phyloP scores from a whole-genome alignment of 2,329 filamentous ascomycete species.

The Monosporascus sp. region DNA sequence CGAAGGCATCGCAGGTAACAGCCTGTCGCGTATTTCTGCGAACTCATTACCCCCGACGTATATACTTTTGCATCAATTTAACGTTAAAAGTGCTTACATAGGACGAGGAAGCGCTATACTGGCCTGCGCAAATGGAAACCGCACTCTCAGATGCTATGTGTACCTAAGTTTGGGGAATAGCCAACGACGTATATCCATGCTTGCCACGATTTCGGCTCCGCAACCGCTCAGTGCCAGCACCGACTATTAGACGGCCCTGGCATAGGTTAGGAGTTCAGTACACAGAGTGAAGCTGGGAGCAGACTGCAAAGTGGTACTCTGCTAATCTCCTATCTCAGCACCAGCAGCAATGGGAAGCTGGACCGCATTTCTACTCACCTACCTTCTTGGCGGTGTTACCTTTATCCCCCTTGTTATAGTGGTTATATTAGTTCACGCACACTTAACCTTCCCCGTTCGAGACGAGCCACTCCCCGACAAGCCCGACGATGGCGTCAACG shows the following conservation, averaged over 20 bases:
- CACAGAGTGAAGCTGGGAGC: slow-evolving; percentile 5
- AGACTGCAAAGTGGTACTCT: slow-evolving; percentile 10
- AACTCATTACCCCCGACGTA: no score
- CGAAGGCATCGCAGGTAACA: no score
- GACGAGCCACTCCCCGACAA: slow-evolving; percentile 29
- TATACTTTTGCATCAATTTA: no score
- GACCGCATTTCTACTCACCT: slow-evolving; percentile 62
- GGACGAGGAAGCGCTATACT: not conserved
- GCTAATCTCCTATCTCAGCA: slow-evolving; percentile 9
- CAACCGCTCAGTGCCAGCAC: not conserved
- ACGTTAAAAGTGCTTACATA: no score
- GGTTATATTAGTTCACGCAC: slow-evolving; percentile 58
- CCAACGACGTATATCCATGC: not conserved
- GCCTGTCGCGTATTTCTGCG: no score
- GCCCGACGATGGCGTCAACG: slow-evolving; percentile 28
- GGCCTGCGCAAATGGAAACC: not conserved
- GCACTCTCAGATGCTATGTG: not conserved
- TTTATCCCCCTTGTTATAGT: slow-evolving; percentile 70
- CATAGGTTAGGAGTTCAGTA: not conserved
- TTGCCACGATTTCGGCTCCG: not conserved
- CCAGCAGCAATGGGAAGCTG: slow-evolving; percentile 42
- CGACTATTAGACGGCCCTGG: not conserved
- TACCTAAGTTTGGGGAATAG: not conserved
- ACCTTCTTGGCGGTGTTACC: slow-evolving; percentile 81
- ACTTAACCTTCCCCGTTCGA: slow-evolving; percentile 59